Evolutionary conservation across 2,329 filamentous ascomycete genomes (phyloP), one percentile per base, ranked within the genome.

Genomic region (Allantophomopsis cytisporea): DNA sequence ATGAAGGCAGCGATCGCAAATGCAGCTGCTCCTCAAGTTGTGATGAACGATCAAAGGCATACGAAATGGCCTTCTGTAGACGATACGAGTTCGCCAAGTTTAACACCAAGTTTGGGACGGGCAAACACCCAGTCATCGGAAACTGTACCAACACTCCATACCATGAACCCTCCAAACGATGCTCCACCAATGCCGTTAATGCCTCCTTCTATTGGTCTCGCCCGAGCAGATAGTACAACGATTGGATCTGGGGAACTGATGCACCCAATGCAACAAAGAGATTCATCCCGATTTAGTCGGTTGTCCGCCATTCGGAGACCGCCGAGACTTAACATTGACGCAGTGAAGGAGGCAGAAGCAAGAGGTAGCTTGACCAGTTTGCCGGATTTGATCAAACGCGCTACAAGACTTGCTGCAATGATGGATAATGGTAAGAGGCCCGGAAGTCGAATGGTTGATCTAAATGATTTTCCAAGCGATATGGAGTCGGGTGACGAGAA

Each of bases 331-430:
- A 78, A 95, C 53, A 80, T 95, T 17, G 80, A 88, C 53, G 83
- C 83, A 4, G 83, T 94, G 3, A 73, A 77, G 47, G 77, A 81
- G 38, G 83, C 84, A 13, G 86, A 95, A 58, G 75, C 81, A 1
- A 76, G 91, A 52, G 88, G 86, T 4, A 95, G 88, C 55, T 67
- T 94, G 46, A 96, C 91, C 2, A 95, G 88, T 59, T 64, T 98
- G 43, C 83, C 88, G 0, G 91, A 96, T 56, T 64, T 98, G 43
- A 96, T 98, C 48, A 73, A 77, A 52, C 76, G 91, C 49, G 91
- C 91, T 10, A 96, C 89, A 1, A 77, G 76, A 47, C 65, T 96
- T 31, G 89, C 88, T 13, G 76, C 84, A 0, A 87, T 94, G 60
- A 78, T 98, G 42, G 89, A 96, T 51, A 79, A 79, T 47, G 89